Conservation (phyloP, 140 eudicot genomes). For the Bidens hawaiensis region DNA sequence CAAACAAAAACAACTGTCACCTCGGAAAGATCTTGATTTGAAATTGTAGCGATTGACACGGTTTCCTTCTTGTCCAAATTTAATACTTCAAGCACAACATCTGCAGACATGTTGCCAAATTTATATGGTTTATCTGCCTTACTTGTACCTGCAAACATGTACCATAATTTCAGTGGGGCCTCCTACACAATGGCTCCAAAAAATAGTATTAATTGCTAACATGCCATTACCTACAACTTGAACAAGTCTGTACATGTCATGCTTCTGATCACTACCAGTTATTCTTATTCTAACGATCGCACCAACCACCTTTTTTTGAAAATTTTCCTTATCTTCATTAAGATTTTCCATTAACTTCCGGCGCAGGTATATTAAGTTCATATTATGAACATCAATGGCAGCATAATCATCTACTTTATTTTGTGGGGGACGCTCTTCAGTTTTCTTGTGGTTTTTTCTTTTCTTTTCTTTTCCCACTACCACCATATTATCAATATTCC, state of each 20-base stretch:
- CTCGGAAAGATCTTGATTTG: constrained; percentile 86
- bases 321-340: constrained; percentile 42
- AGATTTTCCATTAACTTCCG: constrained; percentile 68
- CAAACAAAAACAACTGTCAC: constrained; percentile 36
- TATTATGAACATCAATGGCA: constrained; percentile 85
- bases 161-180: background rate
- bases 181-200: background rate
- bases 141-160: constrained; percentile 50
- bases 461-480: constrained; percentile 40
- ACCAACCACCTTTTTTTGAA: constrained; percentile 63
- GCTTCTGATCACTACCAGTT: constrained; percentile 65
- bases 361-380: constrained; percentile 68
- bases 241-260: constrained; percentile 71
- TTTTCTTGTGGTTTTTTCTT: constrained; percentile 45
- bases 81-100: constrained; percentile 67
- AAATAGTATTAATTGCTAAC: constrained; percentile 2
- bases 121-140: constrained; percentile 59
- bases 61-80: constrained; percentile 80
- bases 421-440: constrained; percentile 48
- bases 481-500: constrained; percentile 24
- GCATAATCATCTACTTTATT: constrained; percentile 68
- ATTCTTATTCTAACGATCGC: constrained; percentile 75
- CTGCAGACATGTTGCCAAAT: constrained; percentile 43
- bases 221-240: constrained; percentile 72
- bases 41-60: constrained; percentile 54